Evolutionary conservation across 495 filamentous ascomycete species (phyloP).

Genomic region (Aspergillus mulundensis): DNA sequence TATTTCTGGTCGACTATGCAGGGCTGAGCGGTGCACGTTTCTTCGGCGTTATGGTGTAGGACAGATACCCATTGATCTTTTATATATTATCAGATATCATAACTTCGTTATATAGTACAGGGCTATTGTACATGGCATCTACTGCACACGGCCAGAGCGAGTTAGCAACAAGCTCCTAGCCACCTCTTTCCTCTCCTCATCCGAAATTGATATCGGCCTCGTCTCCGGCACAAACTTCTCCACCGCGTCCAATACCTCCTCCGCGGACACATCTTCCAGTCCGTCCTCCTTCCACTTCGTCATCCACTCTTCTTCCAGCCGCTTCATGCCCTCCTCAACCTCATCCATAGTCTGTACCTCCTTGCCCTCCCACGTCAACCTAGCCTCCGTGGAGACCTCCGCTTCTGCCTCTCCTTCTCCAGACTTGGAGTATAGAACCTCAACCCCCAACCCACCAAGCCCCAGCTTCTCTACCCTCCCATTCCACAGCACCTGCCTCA

Average conservation of each 20-base stretch:
- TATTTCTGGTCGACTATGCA: constrained; percentile 93
- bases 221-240: constrained; percentile 29
- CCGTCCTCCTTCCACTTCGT: constrained; percentile 25
- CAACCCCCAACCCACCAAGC: constrained; percentile 60
- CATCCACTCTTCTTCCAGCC: constrained; percentile 31
- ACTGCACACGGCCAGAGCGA: neutral
- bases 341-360: constrained; percentile 40
- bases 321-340: constrained; percentile 27
- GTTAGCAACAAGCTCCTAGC: constrained; percentile 14
- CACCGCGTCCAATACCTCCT: constrained; percentile 32
- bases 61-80: constrained; percentile 5
- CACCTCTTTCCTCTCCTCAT: constrained; percentile 24
- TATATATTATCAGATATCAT: neutral
- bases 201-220: constrained; percentile 19
- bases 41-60: constrained; percentile 21
- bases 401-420: constrained; percentile 9
- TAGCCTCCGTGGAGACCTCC: constrained; percentile 25
- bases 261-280: constrained; percentile 15
- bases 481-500: constrained; percentile 44
- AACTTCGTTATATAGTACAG: neutral
- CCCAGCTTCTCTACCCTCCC: constrained; percentile 56
- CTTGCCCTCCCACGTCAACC: constrained; percentile 57
- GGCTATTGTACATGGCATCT: neutral
- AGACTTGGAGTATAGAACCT: constrained; percentile 39
- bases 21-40: constrained; percentile 19